A percentile compares a stretch with the other conserved stretches of the same genome.
Conservation (phyloP, 345 rosid genomes). For the Acer yangbiense region DNA sequence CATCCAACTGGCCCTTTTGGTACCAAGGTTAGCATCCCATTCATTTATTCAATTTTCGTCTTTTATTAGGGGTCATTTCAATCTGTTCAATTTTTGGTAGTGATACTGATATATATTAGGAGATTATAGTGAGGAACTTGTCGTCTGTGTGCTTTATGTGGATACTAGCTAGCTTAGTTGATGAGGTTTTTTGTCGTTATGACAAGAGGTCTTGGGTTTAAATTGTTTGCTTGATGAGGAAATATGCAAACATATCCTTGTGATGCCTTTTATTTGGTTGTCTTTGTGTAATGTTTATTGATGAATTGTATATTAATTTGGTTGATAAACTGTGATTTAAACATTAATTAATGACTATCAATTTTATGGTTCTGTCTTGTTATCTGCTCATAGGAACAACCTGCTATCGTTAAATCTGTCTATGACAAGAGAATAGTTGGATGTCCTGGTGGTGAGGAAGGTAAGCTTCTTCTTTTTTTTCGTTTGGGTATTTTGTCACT, state of each 20-base stretch:
- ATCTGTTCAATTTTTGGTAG: no score
- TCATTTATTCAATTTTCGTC: neutral
- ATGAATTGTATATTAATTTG: neutral
- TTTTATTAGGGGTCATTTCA: neutral
- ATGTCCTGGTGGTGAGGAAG: conserved; percentile 72
- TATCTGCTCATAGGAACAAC: conserved; percentile 41
- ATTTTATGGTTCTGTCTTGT: neutral
- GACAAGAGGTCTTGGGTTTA: neutral
- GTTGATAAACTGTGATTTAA: neutral
- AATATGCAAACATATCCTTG: neutral
- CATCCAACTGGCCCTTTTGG: conserved; percentile 47
- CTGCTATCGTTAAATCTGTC: conserved; percentile 54
- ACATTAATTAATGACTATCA: neutral
- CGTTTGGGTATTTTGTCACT: neutral
- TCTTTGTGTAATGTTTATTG: neutral
- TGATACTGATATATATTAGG: neutral
- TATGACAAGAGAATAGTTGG: conserved; percentile 64
- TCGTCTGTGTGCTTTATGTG: neutral
- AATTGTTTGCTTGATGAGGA: neutral
- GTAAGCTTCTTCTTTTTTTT: conserved; percentile 29
- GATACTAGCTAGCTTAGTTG: neutral
- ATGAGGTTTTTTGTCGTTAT: neutral
- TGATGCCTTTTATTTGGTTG: neutral
- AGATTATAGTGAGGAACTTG: no score
- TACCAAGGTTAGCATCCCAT: conserved; percentile 41